Conservation (phyloP, 257 asterid genomes). For the Ehretia macrophylla region DNA sequence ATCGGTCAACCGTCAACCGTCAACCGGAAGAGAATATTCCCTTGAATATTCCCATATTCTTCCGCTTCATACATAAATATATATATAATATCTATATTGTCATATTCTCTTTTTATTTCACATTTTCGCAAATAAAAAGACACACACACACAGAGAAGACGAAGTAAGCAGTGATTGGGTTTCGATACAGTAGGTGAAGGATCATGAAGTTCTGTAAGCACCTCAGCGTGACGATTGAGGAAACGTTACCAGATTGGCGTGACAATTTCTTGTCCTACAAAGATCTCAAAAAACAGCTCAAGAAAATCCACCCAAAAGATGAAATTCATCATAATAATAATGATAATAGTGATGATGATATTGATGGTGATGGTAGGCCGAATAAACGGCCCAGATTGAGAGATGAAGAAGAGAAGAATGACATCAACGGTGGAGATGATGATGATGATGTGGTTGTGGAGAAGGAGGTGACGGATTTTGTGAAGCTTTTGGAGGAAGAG, state of each 20-base stretch:
- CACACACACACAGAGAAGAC: too few relatives aligned
- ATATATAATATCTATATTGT: too few relatives aligned
- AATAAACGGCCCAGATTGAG: slow-evolving; percentile 17
- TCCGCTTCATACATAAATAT: too few relatives aligned
- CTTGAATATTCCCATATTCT: too few relatives aligned
- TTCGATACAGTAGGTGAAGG: not conserved
- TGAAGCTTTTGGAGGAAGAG: slow-evolving; percentile 35
- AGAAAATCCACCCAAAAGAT: slow-evolving; percentile 23
- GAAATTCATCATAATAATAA: not conserved
- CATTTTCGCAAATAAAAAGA: too few relatives aligned
- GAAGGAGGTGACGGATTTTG: slow-evolving; percentile 31
- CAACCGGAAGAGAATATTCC: too few relatives aligned
- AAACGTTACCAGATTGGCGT: slow-evolving; percentile 33
- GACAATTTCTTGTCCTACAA: slow-evolving; percentile 35
- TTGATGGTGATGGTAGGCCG: slow-evolving; percentile 2
- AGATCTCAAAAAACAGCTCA: slow-evolving; percentile 33
- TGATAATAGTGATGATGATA: not conserved
- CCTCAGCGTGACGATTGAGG: slow-evolving; percentile 28
- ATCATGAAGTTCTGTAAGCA: slow-evolving; percentile 32
- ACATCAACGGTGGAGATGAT: not conserved
- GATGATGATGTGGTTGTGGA: slow-evolving; percentile 13
- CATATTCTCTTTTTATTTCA: too few relatives aligned
- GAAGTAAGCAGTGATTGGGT: too few relatives aligned
- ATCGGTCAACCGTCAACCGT: too few relatives aligned
- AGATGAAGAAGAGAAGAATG: slow-evolving; percentile 2